Evolutionary conservation across 108 stramenopile genomes (phyloP).

Genomic region (Pseudonitzschia delicatissima): DNA sequence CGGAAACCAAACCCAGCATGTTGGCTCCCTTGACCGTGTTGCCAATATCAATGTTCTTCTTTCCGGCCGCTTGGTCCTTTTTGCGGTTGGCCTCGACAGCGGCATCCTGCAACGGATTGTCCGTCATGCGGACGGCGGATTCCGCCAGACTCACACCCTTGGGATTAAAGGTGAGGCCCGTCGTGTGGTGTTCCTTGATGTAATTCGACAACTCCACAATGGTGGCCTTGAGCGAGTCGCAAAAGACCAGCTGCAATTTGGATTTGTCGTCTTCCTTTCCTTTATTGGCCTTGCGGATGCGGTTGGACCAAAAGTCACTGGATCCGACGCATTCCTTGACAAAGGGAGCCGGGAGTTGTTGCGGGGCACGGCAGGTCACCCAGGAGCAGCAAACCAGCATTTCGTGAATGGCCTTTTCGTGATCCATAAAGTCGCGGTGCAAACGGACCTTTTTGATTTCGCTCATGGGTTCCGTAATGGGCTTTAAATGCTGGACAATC

Average conservation of each 20-base stretch:
- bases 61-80: slow-evolving; percentile 18
- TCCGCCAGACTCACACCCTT: slow-evolving; percentile 73
- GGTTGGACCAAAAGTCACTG: slow-evolving; percentile 95
- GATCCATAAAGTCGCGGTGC: slow-evolving; percentile 73
- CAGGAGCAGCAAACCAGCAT: slow-evolving; percentile 74
- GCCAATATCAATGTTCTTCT: slow-evolving; percentile 8
- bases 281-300: slow-evolving; percentile 91
- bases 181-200: slow-evolving; percentile 88
- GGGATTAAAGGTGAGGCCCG: slow-evolving; percentile 89
- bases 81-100: slow-evolving; percentile 36
- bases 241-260: slow-evolving; percentile 74
- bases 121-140: slow-evolving; percentile 52
- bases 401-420: slow-evolving; percentile 77
- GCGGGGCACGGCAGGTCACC: slow-evolving; percentile 64
- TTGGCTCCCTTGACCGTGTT: slow-evolving; percentile 50
- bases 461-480: slow-evolving; percentile 58
- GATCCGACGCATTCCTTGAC: slow-evolving; percentile 85
- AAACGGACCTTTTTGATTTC: slow-evolving; percentile 55
- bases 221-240: slow-evolving; percentile 84
- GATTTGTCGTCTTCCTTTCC: slow-evolving; percentile 57
- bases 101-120: slow-evolving; percentile 27
- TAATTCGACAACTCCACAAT: slow-evolving; percentile 72
- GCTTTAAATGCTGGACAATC: slow-evolving; percentile 53
- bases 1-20: slow-evolving; percentile 59
- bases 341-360: slow-evolving; percentile 57